These are phyloP conservation scores for Inonotus obliquus DNA, from an alignment of 1,284 basidiomycete genomes.

Conservation along the genomic window DNA sequence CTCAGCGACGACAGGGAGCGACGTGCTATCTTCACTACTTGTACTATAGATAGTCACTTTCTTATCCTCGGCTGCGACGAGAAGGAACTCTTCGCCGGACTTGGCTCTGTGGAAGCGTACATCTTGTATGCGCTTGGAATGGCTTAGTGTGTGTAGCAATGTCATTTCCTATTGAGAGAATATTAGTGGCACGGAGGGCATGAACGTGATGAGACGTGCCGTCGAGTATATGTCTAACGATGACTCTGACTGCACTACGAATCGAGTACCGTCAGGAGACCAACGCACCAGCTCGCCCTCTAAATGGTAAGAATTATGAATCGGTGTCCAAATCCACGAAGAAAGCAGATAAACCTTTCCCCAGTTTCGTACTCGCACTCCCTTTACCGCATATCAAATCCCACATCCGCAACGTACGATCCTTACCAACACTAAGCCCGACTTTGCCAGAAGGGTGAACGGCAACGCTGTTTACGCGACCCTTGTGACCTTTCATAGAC, in stretches of 20 bases:
- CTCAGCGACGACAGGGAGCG: conserved; percentile 52
- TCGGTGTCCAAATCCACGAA: neutral
- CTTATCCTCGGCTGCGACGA: conserved; percentile 85
- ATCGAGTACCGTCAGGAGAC: conserved; percentile 70
- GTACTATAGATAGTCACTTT: conserved; percentile 71
- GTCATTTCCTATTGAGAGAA: conserved; percentile 55
- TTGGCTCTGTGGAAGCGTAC: conserved; percentile 53
- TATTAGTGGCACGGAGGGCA: neutral
- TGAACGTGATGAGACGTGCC: conserved; percentile 40
- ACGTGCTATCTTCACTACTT: conserved; percentile 34
- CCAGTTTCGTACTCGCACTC: conserved; percentile 82
- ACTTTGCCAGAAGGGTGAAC: conserved; percentile 92
- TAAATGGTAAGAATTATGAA: conserved; percentile 27
- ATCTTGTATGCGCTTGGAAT: conserved; percentile 78
- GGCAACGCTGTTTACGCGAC: conserved; percentile 83
- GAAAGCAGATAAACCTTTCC: conserved; percentile 55
- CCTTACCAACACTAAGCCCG: conserved; percentile 87
- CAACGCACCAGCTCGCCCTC: conserved; percentile 88
- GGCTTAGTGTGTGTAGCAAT: conserved; percentile 63
- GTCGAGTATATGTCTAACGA: conserved; percentile 81
- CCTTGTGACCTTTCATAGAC: conserved; percentile 88
- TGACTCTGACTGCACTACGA: conserved; percentile 73
- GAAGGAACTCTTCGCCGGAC: conserved; percentile 55
- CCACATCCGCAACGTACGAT: conserved; percentile 93
- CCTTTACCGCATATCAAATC: conserved; percentile 95